Conservation (phyloP, 768 basidiomycete genomes). For the Mycena galericulata region DNA sequence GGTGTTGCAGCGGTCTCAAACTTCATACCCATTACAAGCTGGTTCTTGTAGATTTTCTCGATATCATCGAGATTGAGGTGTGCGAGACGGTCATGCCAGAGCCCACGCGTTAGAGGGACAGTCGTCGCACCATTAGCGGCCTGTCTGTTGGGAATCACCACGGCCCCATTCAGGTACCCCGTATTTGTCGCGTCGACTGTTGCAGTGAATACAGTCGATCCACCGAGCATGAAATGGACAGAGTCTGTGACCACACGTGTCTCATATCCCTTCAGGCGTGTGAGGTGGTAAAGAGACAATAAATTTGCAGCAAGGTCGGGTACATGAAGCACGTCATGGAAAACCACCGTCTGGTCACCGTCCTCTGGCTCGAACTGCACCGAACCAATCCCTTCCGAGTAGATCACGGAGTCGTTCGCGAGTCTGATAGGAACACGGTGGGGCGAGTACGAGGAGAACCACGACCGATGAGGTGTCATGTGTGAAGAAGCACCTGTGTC, state of each 20-base stretch:
- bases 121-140: constrained; percentile 33
- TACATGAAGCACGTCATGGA: constrained; percentile 32
- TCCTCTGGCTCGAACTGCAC: constrained; percentile 11
- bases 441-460: constrained; percentile 34
- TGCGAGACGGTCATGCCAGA: constrained; percentile 46
- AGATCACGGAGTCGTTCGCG: constrained; percentile 37
- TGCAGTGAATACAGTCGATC: constrained; percentile 34
- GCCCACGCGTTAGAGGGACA: constrained; percentile 35
- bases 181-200: constrained; percentile 38
- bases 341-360: neutral
- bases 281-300: constrained; percentile 27
- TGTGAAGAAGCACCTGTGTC: constrained; percentile 47
- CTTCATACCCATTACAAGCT: constrained; percentile 40
- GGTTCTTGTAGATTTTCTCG: constrained; percentile 20
- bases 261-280: constrained; percentile 15
- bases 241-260: neutral
- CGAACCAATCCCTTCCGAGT: constrained; percentile 32
- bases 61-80: constrained; percentile 43
- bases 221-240: constrained; percentile 14
- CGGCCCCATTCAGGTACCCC: constrained; percentile 39
- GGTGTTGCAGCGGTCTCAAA: constrained; percentile 33
- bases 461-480: constrained; percentile 43
- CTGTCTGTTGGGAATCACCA: neutral
- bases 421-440: constrained; percentile 38
- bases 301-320: constrained; percentile 29